Base-by-base conservation (phyloP, 2,329 filamentous ascomycete genomes). In the Monosporascus ibericus region DNA sequence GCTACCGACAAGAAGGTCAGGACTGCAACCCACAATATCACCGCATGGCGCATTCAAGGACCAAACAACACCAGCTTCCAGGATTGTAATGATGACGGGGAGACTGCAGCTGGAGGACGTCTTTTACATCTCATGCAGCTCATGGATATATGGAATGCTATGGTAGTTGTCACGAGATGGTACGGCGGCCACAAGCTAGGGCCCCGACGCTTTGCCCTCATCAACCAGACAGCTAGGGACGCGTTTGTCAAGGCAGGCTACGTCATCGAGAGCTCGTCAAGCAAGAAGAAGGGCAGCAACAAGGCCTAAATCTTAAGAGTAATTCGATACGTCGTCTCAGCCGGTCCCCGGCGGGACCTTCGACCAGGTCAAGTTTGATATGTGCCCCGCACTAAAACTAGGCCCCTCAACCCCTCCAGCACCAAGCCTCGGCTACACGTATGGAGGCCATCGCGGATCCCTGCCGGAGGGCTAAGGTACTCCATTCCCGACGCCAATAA, bases 81-180 rank as follows among this genome's bases (percentile, higher is more conserved):
- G 69, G 94, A 99, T 70, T 96, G 87, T 65, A 89, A 99, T 63
- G 94, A 99, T 63, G 94, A 99, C 68, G 94, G 94, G 2, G 94
- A 99, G 77, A 88, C 88, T 25, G 94, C 94, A 6, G 94, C 94
- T 0, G 94, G 94, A 1, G 85, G 87, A 0, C 79, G 94, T 42
- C 71, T 99, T 64, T 71, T 97, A 55, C 90, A 95, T 72, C 75
- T 99, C 30, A 87, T 99, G 85, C 91, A 96, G 74, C 72, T 96
- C 55, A 96, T 96, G 89, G 89, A 92, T 64, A 78, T 95, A 11
- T 96, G 92, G 91, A 83, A 95, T 69, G 86, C 87, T 17, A 86
- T 97, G 75, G 90, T 99, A 0, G 87, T 99, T 3, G 92, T 99
- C 27, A 91, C 89, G 39, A 76, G 94, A 57, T 99, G 94, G 94